Conservation (phyloP, 2,329 filamentous ascomycete species). For the Neopestalotiopsis sp. region DNA sequence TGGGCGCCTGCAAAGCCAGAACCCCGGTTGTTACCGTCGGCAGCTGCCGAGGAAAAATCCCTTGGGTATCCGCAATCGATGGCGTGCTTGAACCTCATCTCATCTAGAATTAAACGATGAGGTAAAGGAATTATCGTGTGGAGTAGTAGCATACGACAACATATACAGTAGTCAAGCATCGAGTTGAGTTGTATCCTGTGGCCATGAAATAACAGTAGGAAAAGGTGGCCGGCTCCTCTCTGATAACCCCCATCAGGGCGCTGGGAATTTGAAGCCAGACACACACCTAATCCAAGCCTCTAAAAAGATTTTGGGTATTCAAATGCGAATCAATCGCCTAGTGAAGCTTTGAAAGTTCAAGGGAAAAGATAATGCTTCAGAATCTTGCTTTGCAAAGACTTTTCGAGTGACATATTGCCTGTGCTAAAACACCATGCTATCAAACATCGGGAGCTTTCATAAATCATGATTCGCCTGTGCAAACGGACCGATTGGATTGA, state of each 20-base stretch:
- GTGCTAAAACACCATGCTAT: background rate
- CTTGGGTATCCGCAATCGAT: constrained; percentile 7
- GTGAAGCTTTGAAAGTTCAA: background rate
- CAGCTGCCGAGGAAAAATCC: background rate
- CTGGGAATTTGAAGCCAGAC: background rate
- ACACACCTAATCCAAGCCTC: background rate
- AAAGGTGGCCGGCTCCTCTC: background rate
- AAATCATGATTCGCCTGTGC: background rate
- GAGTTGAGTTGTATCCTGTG: background rate
- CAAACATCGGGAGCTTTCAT: background rate
- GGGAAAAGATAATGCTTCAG: background rate
- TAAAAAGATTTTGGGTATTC: background rate
- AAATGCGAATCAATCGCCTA: background rate
- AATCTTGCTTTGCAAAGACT: background rate
- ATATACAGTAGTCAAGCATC: background rate
- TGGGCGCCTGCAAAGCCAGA: background rate
- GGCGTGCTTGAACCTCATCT: constrained; percentile 5
- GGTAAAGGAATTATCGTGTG: constrained; percentile 3
- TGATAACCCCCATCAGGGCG: background rate
- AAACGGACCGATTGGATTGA: background rate
- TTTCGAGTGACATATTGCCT: background rate
- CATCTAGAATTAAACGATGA: constrained; percentile 5
- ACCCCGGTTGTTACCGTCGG: constrained; percentile 3
- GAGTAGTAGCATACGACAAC: background rate
- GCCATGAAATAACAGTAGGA: background rate